Base-by-base conservation (phyloP, 2,329 filamentous ascomycete species). In the Mycosphaerelloides madeirae region DNA sequence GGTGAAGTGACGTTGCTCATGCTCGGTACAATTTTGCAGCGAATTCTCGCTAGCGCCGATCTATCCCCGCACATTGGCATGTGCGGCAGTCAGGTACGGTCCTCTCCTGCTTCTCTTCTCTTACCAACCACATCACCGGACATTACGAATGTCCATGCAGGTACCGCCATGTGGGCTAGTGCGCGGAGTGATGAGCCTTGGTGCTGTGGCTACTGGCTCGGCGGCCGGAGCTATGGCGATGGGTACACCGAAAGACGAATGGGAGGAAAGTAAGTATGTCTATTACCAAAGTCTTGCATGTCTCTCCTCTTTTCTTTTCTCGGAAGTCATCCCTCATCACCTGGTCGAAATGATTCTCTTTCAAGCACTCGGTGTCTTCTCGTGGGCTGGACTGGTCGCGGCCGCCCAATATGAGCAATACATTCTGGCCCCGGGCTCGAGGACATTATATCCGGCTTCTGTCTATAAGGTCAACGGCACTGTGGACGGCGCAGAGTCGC, bases 401-500 rank as follows among this genome's bases (percentile, higher is more conserved):
- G 56, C 58, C 8, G 55, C 59, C 18, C 50, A 52, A 19, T 70
- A 71, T 38, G 58, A 65, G 7, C 52, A 70, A 39, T 70, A 70
- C 48, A 71, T 71, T 20, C 56, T 71, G 2, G 66, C 68, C 1
- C 68, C 68, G 0, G 54, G 49, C n/a, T 69, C 66, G 11, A 57
- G 68, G 22, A 66, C 59, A 0, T 40, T 68, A 3, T 52, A 60
- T 38, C 65, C 65, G 0, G 50, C 61, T 15, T 66, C 66, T 0
- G 59, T 71, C 4, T 65, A 68, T 52, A 59, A 64, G 22, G 63
- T 62, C 46, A 66, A 70, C 55, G 68, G 68, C 19, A 65, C 67
- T 0, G 65, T 71, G 18, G 58, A 51, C 14, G 56, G 59, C 25
- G 58, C 68, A 9, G 60, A 64, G 2, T 62, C 49, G 28, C 58